A percentile compares a stretch with the other conserved stretches of the same genome.
Conservation (phyloP, 2,329 filamentous ascomycete genomes). For the Hypoxylon rubiginosum region DNA sequence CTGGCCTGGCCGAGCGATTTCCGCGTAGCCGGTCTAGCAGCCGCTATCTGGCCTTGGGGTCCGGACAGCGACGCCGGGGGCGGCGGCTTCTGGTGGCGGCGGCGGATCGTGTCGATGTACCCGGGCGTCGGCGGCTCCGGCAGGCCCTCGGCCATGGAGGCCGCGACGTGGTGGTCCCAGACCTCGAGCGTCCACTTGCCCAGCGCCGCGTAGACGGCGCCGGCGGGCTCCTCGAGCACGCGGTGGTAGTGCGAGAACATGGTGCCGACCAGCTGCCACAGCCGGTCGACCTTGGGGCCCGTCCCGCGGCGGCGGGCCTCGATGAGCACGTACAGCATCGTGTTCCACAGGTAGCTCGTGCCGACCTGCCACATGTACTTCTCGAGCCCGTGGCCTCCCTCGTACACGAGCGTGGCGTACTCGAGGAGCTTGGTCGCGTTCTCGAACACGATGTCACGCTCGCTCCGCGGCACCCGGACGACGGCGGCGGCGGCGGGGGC, state of each 20-base stretch:
- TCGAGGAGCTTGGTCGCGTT: slow-evolving; percentile 42
- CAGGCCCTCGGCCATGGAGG: slow-evolving; percentile 38
- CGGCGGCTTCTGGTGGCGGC: slow-evolving; percentile 26
- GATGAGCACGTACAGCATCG: slow-evolving; percentile 51
- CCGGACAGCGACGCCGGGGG: slow-evolving; percentile 14
- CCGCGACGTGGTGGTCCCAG: slow-evolving; percentile 45
- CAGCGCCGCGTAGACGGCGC: slow-evolving; percentile 45
- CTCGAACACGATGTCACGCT: slow-evolving; percentile 43
- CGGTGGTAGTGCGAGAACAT: slow-evolving; percentile 44
- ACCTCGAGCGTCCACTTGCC: slow-evolving; percentile 49
- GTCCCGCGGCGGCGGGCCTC: slow-evolving; percentile 46
- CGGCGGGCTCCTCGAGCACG: slow-evolving; percentile 39
- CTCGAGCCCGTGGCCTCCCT: slow-evolving; percentile 39
- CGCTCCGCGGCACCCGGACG: slow-evolving; percentile 39
- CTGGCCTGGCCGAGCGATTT: slow-evolving; percentile 7
- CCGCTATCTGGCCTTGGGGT: neutral
- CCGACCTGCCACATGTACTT: slow-evolving; percentile 50
- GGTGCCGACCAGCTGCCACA: slow-evolving; percentile 47
- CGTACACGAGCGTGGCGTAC: slow-evolving; percentile 40
- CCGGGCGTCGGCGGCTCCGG: slow-evolving; percentile 39
- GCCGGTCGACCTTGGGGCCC: slow-evolving; percentile 47
- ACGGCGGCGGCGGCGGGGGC: too few relatives aligned
- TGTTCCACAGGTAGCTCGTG: slow-evolving; percentile 50
- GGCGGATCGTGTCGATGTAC: slow-evolving; percentile 44
- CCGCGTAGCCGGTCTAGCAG: neutral